Conservation (phyloP, 352 stramenopile species). For the Globisporangium emineosum region DNA sequence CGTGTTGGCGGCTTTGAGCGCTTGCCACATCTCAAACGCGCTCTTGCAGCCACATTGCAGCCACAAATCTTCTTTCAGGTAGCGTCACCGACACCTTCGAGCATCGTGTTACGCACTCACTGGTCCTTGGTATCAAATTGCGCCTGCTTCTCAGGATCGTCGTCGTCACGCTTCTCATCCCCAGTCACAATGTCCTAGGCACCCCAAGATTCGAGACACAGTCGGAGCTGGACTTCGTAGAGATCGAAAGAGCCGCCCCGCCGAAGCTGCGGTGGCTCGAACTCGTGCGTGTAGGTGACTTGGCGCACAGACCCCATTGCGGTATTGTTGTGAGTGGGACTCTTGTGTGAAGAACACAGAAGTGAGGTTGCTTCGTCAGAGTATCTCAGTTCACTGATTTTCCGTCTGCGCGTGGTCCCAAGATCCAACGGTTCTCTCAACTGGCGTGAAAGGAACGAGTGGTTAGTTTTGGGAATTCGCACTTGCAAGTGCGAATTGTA, state of each 20-base stretch:
- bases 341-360: not conserved
- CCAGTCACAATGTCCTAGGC: not conserved
- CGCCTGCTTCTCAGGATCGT: not conserved
- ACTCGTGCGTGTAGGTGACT: not conserved
- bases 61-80: not conserved
- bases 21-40: not conserved
- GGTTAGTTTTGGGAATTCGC: too few relatives aligned
- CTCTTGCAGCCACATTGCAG: not conserved
- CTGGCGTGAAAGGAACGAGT: not conserved
- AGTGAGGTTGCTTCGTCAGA: not conserved
- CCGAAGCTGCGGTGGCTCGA: not conserved
- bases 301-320: not conserved
- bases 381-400: too few relatives aligned
- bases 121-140: not conserved
- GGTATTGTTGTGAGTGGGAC: not conserved
- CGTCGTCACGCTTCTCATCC: not conserved
- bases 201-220: not conserved
- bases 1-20: not conserved
- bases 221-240: not conserved
- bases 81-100: not conserved
- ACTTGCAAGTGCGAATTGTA: too few relatives aligned
- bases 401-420: not conserved
- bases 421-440: not conserved
- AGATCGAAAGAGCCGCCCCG: not conserved
- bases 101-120: not conserved